Base-by-base conservation (phyloP, 495 filamentous ascomycete genomes). In the Staphylotrichum tortipilum region DNA sequence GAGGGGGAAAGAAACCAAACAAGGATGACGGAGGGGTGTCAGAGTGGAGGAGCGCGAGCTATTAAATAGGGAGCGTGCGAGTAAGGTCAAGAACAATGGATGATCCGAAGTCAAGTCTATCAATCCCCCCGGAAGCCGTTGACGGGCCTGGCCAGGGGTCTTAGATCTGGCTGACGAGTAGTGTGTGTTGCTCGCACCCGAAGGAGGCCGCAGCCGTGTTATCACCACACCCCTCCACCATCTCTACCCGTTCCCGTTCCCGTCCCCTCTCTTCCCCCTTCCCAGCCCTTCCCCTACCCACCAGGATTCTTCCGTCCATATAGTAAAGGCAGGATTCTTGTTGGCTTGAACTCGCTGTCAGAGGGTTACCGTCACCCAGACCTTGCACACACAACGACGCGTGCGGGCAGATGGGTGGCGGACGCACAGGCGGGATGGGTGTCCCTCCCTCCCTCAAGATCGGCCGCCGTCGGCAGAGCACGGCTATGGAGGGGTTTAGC, bases 381-480 rank as follows among this genome's bases (percentile, higher is more conserved):
- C n/a, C n/a, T n/a, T n/a, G n/a, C n/a, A n/a, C n/a, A n/a, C n/a
- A n/a, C n/a, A n/a, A n/a, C n/a, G n/a, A n/a, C n/a, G n/a, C n/a
- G n/a, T n/a, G n/a, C n/a, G n/a, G n/a, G n/a, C n/a, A n/a, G n/a
- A n/a, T n/a, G n/a, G n/a, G n/a, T n/a, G n/a, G n/a, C n/a, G n/a
- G n/a, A n/a, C n/a, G n/a, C n/a, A n/a, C n/a, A n/a, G n/a, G n/a
- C n/a, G n/a, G n/a, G n/a, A n/a, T n/a, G n/a, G n/a, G n/a, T 21
- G 50, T 53, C 50, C 59, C 59, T 62, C 54, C n/a, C n/a, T n/a
- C n/a, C n/a, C n/a, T n/a, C n/a, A n/a, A n/a, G n/a, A 44, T 57
- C 59, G 56, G 54, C 48, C 54, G 54, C 22, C 54, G 41, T 62
- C 60, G 60, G 59, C 53, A 57, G 51, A 54, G 48, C 43, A 45